Conservation (phyloP, 805 yeast genomes). For the Lipomyces spencermartinsiae region DNA sequence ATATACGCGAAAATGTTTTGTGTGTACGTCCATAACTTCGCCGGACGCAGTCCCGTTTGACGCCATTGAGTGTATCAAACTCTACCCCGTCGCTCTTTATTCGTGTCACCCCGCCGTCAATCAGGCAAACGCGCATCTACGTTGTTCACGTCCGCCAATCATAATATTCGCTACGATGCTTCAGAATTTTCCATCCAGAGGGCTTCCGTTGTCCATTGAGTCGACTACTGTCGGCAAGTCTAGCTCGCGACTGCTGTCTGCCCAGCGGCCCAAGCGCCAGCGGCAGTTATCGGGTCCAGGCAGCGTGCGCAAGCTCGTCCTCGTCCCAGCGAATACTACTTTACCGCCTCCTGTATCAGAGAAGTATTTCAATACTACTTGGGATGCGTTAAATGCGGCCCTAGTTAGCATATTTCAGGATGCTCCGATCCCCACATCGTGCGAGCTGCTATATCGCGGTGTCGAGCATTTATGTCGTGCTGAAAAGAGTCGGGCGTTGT, state of each 20-base stretch:
- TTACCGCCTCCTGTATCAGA: conserved; percentile 20
- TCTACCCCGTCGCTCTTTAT: too few relatives aligned
- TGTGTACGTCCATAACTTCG: background rate
- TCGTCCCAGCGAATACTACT: conserved; percentile 9
- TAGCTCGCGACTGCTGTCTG: conserved; percentile 13
- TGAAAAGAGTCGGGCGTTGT: conserved; percentile 39
- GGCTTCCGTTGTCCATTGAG: conserved; percentile 22
- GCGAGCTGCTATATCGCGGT: conserved; percentile 44
- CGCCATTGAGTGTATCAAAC: too few relatives aligned
- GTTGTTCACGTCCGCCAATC: background rate
- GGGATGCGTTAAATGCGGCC: conserved; percentile 23
- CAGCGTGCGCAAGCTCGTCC: conserved; percentile 29
- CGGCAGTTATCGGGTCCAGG: conserved; percentile 25
- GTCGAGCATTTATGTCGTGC: conserved; percentile 45
- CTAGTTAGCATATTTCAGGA: conserved; percentile 26
- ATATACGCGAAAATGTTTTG: background rate
- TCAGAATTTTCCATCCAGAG: conserved; percentile 36
- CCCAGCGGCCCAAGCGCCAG: conserved; percentile 34
- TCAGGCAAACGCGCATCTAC: background rate
- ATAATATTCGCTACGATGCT: conserved; percentile 21
- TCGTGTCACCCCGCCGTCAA: too few relatives aligned
- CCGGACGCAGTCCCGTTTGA: too few relatives aligned
- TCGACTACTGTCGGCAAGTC: conserved; percentile 10
- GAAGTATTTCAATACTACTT: conserved; percentile 25
- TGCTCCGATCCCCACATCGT: conserved; percentile 29